phyloP scores from a whole-genome alignment of 2,329 filamentous ascomycete species.

The Alternaria infectoria region DNA sequence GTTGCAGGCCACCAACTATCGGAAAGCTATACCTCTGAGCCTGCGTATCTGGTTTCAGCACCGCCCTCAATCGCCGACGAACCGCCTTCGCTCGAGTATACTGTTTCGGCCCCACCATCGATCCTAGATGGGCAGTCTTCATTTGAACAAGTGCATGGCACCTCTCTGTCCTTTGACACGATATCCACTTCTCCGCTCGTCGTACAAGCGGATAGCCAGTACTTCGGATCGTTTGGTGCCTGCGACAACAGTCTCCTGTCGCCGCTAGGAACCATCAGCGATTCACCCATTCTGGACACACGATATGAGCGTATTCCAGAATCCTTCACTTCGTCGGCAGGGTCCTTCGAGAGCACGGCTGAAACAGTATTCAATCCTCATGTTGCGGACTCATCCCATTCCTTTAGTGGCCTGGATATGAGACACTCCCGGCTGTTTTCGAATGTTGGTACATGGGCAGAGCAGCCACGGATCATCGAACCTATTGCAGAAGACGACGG shows the following conservation, averaged over 20 bases:
- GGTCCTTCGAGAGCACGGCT: constrained; percentile 30
- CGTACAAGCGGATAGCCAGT: constrained; percentile 20
- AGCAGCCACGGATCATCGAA: constrained; percentile 37
- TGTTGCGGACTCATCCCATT: constrained; percentile 33
- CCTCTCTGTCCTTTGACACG: constrained; percentile 36
- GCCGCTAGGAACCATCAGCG: constrained; percentile 17
- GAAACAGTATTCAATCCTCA: constrained; percentile 38
- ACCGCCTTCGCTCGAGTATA: constrained; percentile 35
- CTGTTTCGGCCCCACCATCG: constrained; percentile 37
- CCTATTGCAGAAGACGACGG: constrained; percentile 37
- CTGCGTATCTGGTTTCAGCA: constrained; percentile 27
- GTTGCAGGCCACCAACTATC: constrained; percentile 19
- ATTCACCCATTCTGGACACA: constrained; percentile 34
- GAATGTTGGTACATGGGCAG: constrained; percentile 38
- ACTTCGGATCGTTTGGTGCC: constrained; percentile 33
- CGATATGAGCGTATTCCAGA: constrained; percentile 28
- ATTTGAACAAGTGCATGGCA: constrained; percentile 26
- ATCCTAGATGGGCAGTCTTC: constrained; percentile 34
- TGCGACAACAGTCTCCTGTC: constrained; percentile 26
- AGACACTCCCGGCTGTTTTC: constrained; percentile 37
- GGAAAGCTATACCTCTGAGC: constrained; percentile 32
- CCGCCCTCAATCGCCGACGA: constrained; percentile 34
- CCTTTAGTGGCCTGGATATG: constrained; percentile 39
- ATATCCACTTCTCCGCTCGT: constrained; percentile 36
- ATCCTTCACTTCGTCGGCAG: constrained; percentile 18